These are phyloP conservation scores for Jamesozyma rosinii DNA, from an alignment of 805 yeast species.

Conservation along the genomic window DNA sequence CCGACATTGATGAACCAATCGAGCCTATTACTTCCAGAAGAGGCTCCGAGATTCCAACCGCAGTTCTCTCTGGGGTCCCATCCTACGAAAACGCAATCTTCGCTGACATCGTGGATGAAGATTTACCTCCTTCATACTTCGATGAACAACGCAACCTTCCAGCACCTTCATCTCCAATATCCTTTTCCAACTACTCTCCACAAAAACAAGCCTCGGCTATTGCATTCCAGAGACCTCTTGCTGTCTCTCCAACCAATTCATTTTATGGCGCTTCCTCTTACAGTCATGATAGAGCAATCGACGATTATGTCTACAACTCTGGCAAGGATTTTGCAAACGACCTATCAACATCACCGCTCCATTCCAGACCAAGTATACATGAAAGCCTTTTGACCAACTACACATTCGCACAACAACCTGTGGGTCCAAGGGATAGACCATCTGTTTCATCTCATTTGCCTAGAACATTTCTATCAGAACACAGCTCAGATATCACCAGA, in stretches of 20 bases:
- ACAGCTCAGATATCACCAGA: background rate
- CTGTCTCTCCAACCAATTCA: background rate
- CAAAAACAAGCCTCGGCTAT: background rate
- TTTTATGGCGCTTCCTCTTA: background rate
- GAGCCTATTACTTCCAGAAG: background rate
- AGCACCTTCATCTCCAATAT: background rate
- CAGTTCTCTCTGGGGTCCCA: conserved; percentile 45
- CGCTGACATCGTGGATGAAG: conserved; percentile 39
- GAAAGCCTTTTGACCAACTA: no score
- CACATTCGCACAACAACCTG: background rate
- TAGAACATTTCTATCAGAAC: background rate
- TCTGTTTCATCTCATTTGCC: background rate
- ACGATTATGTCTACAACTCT: background rate
- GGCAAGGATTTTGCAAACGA: background rate
- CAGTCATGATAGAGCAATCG: background rate
- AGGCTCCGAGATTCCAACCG: background rate
- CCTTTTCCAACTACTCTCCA: no score
- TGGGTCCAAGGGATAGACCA: background rate
- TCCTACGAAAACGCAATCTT: conserved; percentile 72
- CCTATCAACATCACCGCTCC: background rate
- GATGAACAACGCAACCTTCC: background rate
- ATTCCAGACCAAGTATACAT: no score
- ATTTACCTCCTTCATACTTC: conserved; percentile 60
- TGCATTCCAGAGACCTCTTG: background rate
- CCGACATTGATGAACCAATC: no score